phyloP scores from a whole-genome alignment of 179 eudicot species.

The Vitellaria paradoxa region DNA sequence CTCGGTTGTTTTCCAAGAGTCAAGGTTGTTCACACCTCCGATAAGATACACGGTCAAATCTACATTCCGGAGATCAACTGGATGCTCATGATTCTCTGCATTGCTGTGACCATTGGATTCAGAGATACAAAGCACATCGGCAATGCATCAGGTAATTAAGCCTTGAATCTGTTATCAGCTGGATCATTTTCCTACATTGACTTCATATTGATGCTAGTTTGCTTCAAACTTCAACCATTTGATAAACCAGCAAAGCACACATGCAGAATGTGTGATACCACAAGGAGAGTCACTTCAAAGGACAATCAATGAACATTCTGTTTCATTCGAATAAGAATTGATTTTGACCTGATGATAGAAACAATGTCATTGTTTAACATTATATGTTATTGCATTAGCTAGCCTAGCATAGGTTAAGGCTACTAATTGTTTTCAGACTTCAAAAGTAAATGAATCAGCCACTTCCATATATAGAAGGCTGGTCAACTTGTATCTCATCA shows the following conservation, averaged over 20 bases:
- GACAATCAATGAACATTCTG: neutral
- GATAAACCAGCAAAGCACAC: no score
- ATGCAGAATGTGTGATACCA: no score
- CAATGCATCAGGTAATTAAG: conserved; percentile 79
- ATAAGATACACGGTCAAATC: conserved; percentile 86
- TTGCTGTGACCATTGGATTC: conserved; percentile 89
- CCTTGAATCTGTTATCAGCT: conserved; percentile 3
- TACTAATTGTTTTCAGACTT: neutral
- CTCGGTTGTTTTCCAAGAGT: conserved; percentile 95
- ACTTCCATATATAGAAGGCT: neutral
- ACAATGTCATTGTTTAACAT: neutral
- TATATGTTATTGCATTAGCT: neutral
- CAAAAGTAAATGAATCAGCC: no score
- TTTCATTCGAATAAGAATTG: neutral
- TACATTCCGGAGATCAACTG: conserved; percentile 96
- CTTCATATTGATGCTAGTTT: no score
- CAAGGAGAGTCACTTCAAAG: neutral
- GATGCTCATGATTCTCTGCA: conserved; percentile 86
- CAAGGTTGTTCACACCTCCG: conserved; percentile 87
- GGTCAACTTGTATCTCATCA: neutral
- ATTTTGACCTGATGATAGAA: neutral
- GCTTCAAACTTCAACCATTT: no score
- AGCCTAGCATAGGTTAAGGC: neutral
- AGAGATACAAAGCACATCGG: conserved; percentile 91
- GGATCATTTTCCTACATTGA: neutral